These are phyloP conservation scores for Leucogyrophana mollusca DNA, from an alignment of 768 basidiomycete species.

Conservation along the genomic window DNA sequence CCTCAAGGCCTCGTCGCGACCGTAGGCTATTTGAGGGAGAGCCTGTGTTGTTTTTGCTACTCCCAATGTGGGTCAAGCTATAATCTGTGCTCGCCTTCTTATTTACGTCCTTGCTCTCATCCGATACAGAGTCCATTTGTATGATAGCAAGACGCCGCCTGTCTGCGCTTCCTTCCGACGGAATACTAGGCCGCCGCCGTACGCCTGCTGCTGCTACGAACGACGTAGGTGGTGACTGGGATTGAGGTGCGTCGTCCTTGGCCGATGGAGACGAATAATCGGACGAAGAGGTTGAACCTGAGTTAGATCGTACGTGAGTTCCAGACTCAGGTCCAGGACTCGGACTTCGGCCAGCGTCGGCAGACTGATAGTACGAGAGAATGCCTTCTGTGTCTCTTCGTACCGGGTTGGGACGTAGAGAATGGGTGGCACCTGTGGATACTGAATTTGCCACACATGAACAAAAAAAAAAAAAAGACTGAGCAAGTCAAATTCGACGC, in stretches of 20 bases:
- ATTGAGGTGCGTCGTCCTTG: conserved; percentile 16
- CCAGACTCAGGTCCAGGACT: conserved; percentile 10
- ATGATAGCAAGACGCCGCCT: conserved; percentile 68
- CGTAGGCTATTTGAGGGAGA: conserved; percentile 30
- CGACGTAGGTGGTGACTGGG: conserved; percentile 20
- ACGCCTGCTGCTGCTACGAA: conserved; percentile 27
- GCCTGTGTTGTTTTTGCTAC: conserved; percentile 8
- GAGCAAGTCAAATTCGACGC: too few relatives aligned
- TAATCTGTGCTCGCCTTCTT: conserved; percentile 14
- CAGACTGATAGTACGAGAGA: conserved; percentile 56
- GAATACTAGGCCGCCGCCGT: conserved; percentile 47
- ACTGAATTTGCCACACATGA: not conserved
- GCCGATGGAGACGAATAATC: conserved; percentile 50
- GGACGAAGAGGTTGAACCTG: conserved; percentile 43
- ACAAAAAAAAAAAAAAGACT: conserved; percentile 1
- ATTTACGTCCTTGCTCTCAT: conserved; percentile 25
- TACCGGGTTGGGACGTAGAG: conserved; percentile 18
- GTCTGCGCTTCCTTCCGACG: conserved; percentile 60
- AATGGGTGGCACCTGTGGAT: not conserved
- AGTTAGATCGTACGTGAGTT: conserved; percentile 9
- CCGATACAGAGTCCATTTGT: conserved; percentile 47
- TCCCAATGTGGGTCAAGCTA: conserved; percentile 3
- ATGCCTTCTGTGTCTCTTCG: conserved; percentile 43
- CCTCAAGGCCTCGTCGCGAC: conserved; percentile 39
- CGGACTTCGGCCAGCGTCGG: conserved; percentile 37